Evolutionary conservation across 129 eudicot genomes (phyloP).

Genomic region (Tanacetum coccineum): DNA sequence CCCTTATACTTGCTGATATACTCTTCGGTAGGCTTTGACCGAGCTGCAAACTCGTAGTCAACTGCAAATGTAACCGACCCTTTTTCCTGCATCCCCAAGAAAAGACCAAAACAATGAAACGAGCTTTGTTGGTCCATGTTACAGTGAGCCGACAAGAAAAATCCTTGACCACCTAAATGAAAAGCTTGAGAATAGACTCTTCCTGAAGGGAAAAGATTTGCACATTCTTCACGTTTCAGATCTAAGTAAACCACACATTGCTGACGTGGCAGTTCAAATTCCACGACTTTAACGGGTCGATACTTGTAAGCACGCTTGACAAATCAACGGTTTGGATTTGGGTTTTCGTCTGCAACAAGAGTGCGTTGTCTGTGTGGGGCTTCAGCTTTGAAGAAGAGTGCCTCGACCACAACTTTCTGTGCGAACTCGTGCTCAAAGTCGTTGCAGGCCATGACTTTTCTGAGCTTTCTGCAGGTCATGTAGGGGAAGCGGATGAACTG

Average conservation of each 20-base stretch:
- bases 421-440: slow-evolving; percentile 76
- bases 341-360: slow-evolving; percentile 50
- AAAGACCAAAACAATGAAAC: slow-evolving; percentile 76
- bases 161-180: slow-evolving; percentile 81
- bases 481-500: slow-evolving; percentile 76
- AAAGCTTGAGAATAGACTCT: slow-evolving; percentile 78
- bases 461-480: slow-evolving; percentile 78
- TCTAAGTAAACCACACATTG: slow-evolving; percentile 81
- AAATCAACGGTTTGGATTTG: slow-evolving; percentile 43
- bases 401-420: slow-evolving; percentile 65
- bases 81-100: slow-evolving; percentile 78
- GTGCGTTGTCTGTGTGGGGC: slow-evolving; percentile 72
- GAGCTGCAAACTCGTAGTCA: slow-evolving; percentile 77
- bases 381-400: slow-evolving; percentile 80
- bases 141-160: slow-evolving; percentile 78
- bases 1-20: slow-evolving; percentile 70
- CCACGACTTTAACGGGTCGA: slow-evolving; percentile 75
- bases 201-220: slow-evolving; percentile 63
- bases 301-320: slow-evolving; percentile 77
- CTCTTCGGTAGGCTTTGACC: slow-evolving; percentile 75
- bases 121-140: slow-evolving; percentile 80
- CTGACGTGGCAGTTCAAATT: slow-evolving; percentile 73
- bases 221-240: slow-evolving; percentile 62
- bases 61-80: slow-evolving; percentile 73
- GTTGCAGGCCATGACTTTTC: slow-evolving; percentile 64